Evolutionary conservation across 768 basidiomycete species (phyloP), one percentile per base, ranked within the genome.

Genomic region (Baorangia bicolor): DNA sequence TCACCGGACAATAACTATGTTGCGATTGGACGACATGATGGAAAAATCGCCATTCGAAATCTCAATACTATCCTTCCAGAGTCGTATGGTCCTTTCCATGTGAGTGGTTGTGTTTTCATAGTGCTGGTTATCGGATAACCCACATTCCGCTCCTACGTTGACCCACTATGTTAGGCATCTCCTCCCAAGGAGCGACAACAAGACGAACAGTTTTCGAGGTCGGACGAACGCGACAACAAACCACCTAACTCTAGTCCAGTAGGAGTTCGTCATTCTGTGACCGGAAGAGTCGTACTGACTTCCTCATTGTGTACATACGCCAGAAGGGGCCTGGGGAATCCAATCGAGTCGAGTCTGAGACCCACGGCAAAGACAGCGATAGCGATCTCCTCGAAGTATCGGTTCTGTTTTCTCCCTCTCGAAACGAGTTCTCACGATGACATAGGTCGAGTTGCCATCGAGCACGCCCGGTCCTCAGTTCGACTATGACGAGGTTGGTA

Each of bases 51-150:
- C 21, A 9, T 58, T 38, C 45, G 34, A 10, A 27, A 43, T 18
- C 57, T 59, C 44, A 8, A 18, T 2, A 4, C 16, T 18, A 4
- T 41, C 44, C 33, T 57, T 38, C 25, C 37, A 1, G 38, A 72
- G 10, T 38, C 28, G 7, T 53, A 31, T 2, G 52, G 44, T 7
- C 46, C 53, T 9, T 49, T 39, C 18, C 35, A 23, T 42, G 50
- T 51, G 9, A 25, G 49, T n/a, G 18, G 18, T 28, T 20, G 43
- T 43, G 25, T n/a, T n/a, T n/a, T n/a, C n/a, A n/a, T n/a, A n/a
- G n/a, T n/a, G n/a, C n/a, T n/a, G n/a, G n/a, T n/a, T n/a, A n/a
- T 27, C 16, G 16, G 27, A 42, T 18, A 18, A 25, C 4, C 41
- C 25, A n/a, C n/a, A n/a, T n/a, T n/a, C n/a, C n/a, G n/a, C n/a